A percentile compares a stretch with the other conserved stretches of the same genome.
phyloP scores from a whole-genome alignment of 2,329 filamentous ascomycete genomes.

The Arthroderma uncinatum region DNA sequence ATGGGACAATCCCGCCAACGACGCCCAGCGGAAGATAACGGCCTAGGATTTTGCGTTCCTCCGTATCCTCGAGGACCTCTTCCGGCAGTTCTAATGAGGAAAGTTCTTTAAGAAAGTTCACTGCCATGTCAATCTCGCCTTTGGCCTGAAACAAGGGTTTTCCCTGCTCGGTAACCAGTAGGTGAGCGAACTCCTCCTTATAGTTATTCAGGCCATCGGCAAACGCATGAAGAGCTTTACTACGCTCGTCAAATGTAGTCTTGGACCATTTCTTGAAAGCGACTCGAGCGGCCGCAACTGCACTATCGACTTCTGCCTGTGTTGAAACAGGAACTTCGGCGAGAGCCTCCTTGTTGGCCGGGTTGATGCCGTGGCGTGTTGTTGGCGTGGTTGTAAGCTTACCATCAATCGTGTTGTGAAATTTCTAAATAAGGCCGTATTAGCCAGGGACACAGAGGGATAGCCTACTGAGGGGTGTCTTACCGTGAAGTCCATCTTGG shows the following conservation, averaged over 20 bases:
- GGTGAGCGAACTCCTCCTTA: constrained; percentile 33
- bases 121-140: neutral
- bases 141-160: constrained; percentile 31
- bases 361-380: constrained; percentile 33
- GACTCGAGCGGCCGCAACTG: constrained; percentile 35
- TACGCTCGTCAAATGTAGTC: constrained; percentile 35
- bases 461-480: neutral
- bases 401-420: constrained; percentile 39
- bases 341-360: constrained; percentile 35
- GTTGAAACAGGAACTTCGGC: constrained; percentile 38
- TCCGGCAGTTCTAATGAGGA: constrained; percentile 28
- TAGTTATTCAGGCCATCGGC: constrained; percentile 34
- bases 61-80: constrained; percentile 37
- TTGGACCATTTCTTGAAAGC: constrained; percentile 41
- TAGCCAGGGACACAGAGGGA: neutral
- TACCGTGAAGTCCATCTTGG: neutral
- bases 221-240: constrained; percentile 31
- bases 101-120: constrained; percentile 1
- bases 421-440: constrained; percentile 15
- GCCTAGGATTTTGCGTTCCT: constrained; percentile 13
- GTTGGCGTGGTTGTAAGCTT: constrained; percentile 27
- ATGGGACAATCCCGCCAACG: constrained; percentile 40
- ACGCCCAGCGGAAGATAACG: constrained; percentile 11
- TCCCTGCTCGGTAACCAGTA: constrained; percentile 41
- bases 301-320: constrained; percentile 34